Evolutionary conservation across 345 rosid species (phyloP).

Genomic region (Pistacia vera): DNA sequence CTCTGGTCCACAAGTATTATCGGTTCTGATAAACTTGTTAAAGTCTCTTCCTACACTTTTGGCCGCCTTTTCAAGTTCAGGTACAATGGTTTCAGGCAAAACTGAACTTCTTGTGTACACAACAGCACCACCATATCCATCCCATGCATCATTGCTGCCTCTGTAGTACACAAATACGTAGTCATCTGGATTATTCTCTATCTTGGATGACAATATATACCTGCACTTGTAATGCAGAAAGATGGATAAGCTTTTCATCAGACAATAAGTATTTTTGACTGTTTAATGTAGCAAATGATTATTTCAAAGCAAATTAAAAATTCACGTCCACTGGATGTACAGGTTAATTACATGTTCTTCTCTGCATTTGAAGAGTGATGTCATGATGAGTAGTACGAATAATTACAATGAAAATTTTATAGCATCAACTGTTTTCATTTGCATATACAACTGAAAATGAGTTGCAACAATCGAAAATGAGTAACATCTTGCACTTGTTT

Average conservation of each 20-base stretch:
- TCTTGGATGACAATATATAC: slow-evolving; percentile 84
- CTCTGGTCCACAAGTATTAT: slow-evolving; percentile 89
- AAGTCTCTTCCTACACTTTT: slow-evolving; percentile 84
- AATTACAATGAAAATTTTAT: neutral
- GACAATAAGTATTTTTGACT: too few relatives aligned
- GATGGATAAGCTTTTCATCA: neutral
- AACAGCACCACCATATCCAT: slow-evolving; percentile 96
- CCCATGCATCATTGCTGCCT: slow-evolving; percentile 96
- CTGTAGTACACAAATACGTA: slow-evolving; percentile 84
- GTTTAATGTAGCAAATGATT: too few relatives aligned
- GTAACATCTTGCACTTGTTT: too few relatives aligned
- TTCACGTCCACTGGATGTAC: too few relatives aligned
- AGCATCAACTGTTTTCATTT: too few relatives aligned
- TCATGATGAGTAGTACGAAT: neutral
- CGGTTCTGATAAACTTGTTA: slow-evolving; percentile 59
- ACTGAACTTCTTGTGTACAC: slow-evolving; percentile 84
- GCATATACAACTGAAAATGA: too few relatives aligned
- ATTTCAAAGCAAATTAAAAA: too few relatives aligned
- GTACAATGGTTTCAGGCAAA: slow-evolving; percentile 71
- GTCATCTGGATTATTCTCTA: slow-evolving; percentile 70
- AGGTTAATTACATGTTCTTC: too few relatives aligned
- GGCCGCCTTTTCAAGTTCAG: slow-evolving; percentile 82
- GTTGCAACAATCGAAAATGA: too few relatives aligned
- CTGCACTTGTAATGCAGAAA: slow-evolving; percentile 33
- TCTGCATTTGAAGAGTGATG: too few relatives aligned